Evolutionary conservation across 192 early-diverging fungal genomes (phyloP).

Genomic region (Piromyces sp.): DNA sequence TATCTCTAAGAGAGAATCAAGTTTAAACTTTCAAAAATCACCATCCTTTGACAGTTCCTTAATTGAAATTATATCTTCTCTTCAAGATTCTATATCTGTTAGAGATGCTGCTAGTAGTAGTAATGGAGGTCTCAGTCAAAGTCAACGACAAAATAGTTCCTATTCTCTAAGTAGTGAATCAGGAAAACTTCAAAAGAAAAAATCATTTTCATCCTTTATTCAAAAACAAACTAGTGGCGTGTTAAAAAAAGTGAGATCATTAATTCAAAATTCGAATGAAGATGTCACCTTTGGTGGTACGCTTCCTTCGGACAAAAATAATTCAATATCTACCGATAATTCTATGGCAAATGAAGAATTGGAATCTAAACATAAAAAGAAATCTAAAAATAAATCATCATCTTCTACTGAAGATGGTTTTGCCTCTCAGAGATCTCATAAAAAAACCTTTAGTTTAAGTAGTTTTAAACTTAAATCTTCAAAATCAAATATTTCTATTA

Average conservation of each 20-base stretch:
- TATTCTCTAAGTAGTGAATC: too few species aligned
- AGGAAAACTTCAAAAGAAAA: neutral
- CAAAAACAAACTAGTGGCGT: neutral
- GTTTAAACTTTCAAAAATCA: neutral
- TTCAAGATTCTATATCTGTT: neutral
- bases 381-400: neutral
- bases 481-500: neutral
- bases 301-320: too few species aligned
- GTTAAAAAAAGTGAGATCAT: neutral
- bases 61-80: neutral
- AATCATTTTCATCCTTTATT: neutral
- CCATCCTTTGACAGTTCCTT: neutral
- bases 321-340: neutral
- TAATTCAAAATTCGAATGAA: too few species aligned
- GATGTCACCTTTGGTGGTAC: too few species aligned
- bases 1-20: neutral
- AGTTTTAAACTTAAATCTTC: neutral
- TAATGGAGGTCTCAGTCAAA: neutral
- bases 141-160: too few species aligned
- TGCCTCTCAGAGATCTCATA: neutral
- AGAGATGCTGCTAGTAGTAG: neutral
- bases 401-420: too few species aligned
- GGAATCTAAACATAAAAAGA: neutral
- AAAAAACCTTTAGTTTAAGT: neutral
- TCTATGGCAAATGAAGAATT: neutral